These are phyloP conservation scores for Nakazawaea sp. DNA, from an alignment of 805 yeast species.

Conservation along the genomic window DNA sequence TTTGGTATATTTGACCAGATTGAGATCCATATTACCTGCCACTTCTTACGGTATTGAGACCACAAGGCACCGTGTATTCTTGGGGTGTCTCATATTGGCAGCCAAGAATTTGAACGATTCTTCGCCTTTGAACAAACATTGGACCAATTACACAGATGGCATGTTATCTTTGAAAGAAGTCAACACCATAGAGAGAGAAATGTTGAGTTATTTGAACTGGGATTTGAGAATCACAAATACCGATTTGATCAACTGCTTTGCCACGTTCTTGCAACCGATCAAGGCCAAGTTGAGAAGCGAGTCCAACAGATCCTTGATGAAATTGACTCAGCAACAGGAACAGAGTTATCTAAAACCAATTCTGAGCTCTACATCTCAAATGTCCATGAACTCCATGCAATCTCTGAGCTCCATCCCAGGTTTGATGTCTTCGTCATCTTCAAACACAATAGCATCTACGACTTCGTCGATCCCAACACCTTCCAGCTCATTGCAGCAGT, in stretches of 20 bases:
- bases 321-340: slow-evolving; percentile 6
- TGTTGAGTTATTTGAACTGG: slow-evolving; percentile 81
- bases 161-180: slow-evolving; percentile 71
- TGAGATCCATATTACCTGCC: slow-evolving; percentile 73
- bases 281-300: slow-evolving; percentile 37
- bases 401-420: slow-evolving; percentile 4
- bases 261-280: slow-evolving; percentile 73
- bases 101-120: slow-evolving; percentile 92
- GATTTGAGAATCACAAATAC: slow-evolving; percentile 61
- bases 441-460: slow-evolving; percentile 6
- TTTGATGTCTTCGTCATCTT: slow-evolving; percentile 7
- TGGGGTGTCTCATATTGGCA: slow-evolving; percentile 84
- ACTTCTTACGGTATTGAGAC: slow-evolving; percentile 90
- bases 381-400: background rate
- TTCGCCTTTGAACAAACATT: slow-evolving; percentile 91
- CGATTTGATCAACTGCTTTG: slow-evolving; percentile 63
- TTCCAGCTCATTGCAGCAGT: slow-evolving; percentile 5
- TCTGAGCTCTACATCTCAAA: slow-evolving; percentile 1
- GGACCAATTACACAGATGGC: slow-evolving; percentile 92
- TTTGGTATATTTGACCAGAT: slow-evolving; percentile 71
- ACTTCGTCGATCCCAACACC: slow-evolving; percentile 8
- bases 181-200: slow-evolving; percentile 86
- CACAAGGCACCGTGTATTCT: slow-evolving; percentile 86
- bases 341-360: background rate
- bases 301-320: slow-evolving; percentile 3